phyloP scores from a whole-genome alignment of 1,139 yeast species.

The Geotrichum reessii region DNA sequence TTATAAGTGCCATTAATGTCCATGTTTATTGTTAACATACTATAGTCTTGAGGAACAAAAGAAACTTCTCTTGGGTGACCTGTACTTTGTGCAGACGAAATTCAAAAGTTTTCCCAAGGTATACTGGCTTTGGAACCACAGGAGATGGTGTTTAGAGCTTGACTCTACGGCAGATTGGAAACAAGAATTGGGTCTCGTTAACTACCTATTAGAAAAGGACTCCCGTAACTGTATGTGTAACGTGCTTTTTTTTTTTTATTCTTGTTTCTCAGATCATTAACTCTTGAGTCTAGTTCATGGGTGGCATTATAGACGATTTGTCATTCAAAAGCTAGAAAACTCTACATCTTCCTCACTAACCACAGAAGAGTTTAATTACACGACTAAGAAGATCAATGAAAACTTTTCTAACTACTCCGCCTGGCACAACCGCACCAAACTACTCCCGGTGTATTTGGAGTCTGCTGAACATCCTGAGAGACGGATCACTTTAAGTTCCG shows the following conservation, averaged over 20 bases:
- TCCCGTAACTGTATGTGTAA: slow-evolving; percentile 52
- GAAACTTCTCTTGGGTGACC: slow-evolving; percentile 51
- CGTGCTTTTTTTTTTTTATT: background rate
- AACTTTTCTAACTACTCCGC: slow-evolving; percentile 93
- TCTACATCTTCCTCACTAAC: slow-evolving; percentile 31
- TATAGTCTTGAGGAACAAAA: slow-evolving; percentile 25
- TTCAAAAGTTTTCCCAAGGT: slow-evolving; percentile 74
- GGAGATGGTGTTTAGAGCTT: slow-evolving; percentile 70
- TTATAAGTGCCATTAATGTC: background rate
- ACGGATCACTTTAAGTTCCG: slow-evolving; percentile 46
- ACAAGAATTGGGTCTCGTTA: slow-evolving; percentile 61
- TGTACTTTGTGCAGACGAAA: slow-evolving; percentile 53
- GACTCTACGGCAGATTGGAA: slow-evolving; percentile 59
- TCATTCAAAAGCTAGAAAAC: slow-evolving; percentile 51
- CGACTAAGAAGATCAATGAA: slow-evolving; percentile 68
- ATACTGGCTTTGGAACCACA: slow-evolving; percentile 95
- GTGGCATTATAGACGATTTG: slow-evolving; percentile 86
- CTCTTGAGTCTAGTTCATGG: slow-evolving; percentile 53
- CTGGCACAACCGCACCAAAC: slow-evolving; percentile 83
- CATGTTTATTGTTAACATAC: background rate
- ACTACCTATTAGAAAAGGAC: slow-evolving; percentile 63
- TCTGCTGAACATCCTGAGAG: slow-evolving; percentile 26
- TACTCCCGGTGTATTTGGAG: slow-evolving; percentile 51
- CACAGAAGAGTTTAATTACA: slow-evolving; percentile 62
- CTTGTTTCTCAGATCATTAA: background rate